These are phyloP conservation scores for Silybum marianum DNA, from an alignment of 129 eudicot genomes.

Conservation along the genomic window DNA sequence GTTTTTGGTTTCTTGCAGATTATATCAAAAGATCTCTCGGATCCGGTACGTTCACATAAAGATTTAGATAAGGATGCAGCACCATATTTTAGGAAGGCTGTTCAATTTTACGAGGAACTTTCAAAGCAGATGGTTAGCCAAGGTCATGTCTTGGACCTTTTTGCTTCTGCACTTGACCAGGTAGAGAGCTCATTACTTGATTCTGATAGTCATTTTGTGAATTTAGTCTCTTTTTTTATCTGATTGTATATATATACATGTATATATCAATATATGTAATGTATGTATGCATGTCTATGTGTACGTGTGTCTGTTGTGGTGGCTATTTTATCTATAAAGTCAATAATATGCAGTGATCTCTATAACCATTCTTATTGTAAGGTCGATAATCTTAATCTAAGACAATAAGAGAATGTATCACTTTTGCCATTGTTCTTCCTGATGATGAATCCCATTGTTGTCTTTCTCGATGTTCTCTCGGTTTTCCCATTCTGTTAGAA, in stretches of 20 bases:
- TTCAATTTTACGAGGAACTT: constrained; percentile 75
- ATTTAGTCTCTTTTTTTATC: not conserved
- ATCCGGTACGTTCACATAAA: constrained; percentile 97
- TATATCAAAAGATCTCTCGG: constrained; percentile 89
- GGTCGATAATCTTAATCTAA: no score
- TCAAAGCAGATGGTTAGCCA: constrained; percentile 89
- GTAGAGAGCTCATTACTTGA: constrained; percentile 35
- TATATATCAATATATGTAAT: no score
- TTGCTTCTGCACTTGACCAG: constrained; percentile 99
- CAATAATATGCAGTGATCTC: no score
- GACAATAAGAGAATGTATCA: no score
- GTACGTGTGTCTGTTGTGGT: no score
- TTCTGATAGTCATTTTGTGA: not conserved
- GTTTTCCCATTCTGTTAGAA: not conserved
- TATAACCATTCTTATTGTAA: no score
- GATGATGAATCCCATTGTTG: no score
- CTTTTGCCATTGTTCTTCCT: no score
- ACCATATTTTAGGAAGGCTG: constrained; percentile 90
- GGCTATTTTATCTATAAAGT: no score
- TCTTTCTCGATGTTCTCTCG: not conserved
- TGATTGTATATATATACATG: not conserved
- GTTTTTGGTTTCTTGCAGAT: constrained; percentile 48
- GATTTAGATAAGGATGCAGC: constrained; percentile 98
- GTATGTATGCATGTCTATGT: no score
- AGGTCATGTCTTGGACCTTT: constrained; percentile 96